A percentile compares a stretch with the other conserved stretches of the same genome.
These are phyloP conservation scores for Populus alba DNA, from an alignment of 345 rosid genomes.

Conservation along the genomic window DNA sequence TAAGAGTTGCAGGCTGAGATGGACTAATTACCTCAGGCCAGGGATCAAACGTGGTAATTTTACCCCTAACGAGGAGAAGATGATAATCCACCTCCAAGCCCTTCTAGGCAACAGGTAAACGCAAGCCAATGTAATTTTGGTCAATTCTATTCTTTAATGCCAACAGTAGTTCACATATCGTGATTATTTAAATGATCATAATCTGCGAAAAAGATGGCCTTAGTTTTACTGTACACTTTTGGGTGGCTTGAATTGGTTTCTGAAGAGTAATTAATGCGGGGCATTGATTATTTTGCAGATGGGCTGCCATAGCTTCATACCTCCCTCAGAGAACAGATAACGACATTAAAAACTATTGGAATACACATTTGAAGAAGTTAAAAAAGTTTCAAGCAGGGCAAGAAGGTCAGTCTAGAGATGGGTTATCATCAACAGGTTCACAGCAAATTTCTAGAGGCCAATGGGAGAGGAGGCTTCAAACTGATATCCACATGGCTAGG, in stretches of 20 bases:
- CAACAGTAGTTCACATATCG: not conserved
- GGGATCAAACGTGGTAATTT: slow-evolving; percentile 93
- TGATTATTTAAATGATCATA: not conserved
- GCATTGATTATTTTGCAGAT: slow-evolving; percentile 44
- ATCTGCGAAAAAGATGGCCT: not conserved
- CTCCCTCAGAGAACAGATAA: slow-evolving; percentile 96
- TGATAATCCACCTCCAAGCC: slow-evolving; percentile 95
- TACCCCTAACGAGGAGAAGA: slow-evolving; percentile 83
- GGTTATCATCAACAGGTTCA: slow-evolving; percentile 32
- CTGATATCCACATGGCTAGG: slow-evolving; percentile 80
- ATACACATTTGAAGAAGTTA: slow-evolving; percentile 86
- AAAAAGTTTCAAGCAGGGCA: slow-evolving; percentile 45
- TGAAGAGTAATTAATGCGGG: not conserved
- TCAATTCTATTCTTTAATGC: not conserved
- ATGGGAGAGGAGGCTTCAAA: slow-evolving; percentile 86
- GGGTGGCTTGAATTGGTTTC: not conserved
- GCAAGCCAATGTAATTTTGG: not conserved
- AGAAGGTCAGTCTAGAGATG: slow-evolving; percentile 33
- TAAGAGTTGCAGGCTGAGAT: slow-evolving; percentile 94
- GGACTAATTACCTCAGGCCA: slow-evolving; percentile 96
- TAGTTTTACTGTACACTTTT: not conserved
- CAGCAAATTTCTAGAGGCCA: slow-evolving; percentile 55
- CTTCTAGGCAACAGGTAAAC: slow-evolving; percentile 87
- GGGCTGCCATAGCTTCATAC: slow-evolving; percentile 99
- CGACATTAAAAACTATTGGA: slow-evolving; percentile 93